Base-by-base conservation (phyloP, 2,329 filamentous ascomycete genomes). In the Aquanectria penicillioides region DNA sequence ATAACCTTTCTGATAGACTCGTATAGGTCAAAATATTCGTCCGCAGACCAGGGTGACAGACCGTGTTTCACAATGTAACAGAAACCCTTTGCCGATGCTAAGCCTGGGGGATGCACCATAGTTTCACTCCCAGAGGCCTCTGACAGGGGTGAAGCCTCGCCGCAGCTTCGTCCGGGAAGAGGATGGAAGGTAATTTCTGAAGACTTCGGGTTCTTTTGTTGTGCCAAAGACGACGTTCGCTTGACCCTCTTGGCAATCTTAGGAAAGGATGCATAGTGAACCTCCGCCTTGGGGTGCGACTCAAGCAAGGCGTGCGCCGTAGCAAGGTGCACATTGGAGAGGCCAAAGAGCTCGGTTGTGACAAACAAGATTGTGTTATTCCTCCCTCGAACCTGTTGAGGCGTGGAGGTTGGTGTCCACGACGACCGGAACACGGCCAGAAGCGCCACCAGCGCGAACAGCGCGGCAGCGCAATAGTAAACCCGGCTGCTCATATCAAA, bases 291-390 rank as follows among this genome's bases (percentile, higher is more conserved):
- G 1, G 73, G 69, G 36, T 74, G 64, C 4, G 69, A 56, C 17
- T 73, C 71, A 13, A 75, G 46, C 6, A 78, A 65, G 2, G 73
- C 69, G 26, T 70, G 68, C n/a, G 65, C 62, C 5, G 74, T 75
- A 5, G 75, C 74, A 11, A 78, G 58, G 53, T 73, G 72, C 22
- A 77, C 73, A 55, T 78, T 78, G 31, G 68, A 69, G 28, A 74
- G 72, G 36, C 76, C 76, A 43, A 70, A 62, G n/a, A 71, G 69
- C 8, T 62, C 61, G 56, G 73, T 72, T 17, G 69, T 67, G 31
- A 77, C 40, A 54, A 78, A 73, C 9, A 78, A 70, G 12, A 75
- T 67, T 2, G 73, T 74, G 38, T 72, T 72, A 46, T 73, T 71
- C 12, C 22, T 49, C 13, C 46, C 53, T 12, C 36, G 36, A n/a